Percentiles rank a stretch among this genome's conserved stretches.
Conservation (phyloP, 805 yeast species). For the Saccharomycopsis fibuligera region DNA sequence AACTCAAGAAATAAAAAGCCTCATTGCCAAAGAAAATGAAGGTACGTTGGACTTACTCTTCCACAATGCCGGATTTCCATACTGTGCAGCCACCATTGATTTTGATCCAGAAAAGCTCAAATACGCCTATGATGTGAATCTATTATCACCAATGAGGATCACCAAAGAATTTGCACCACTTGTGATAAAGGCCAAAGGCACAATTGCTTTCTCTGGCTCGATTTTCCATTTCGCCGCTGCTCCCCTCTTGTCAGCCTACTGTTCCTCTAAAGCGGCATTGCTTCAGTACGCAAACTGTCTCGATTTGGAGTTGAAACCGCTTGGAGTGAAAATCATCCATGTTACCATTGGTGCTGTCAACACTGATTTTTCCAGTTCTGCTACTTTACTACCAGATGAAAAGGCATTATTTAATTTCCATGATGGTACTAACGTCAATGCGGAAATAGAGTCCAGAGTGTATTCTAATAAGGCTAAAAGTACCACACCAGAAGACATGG, state of each 20-base stretch:
- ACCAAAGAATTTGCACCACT: conserved; percentile 30
- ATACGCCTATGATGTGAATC: conserved; percentile 29
- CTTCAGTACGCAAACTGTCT: conserved; percentile 31
- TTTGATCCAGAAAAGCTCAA: conserved; percentile 26
- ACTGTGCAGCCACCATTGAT: conserved; percentile 30
- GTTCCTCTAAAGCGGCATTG: conserved; percentile 36
- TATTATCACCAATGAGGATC: conserved; percentile 34
- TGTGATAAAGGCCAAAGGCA: conserved; percentile 31
- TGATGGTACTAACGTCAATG: conserved; percentile 19
- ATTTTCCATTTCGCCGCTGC: conserved; percentile 29
- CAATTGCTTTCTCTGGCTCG: conserved; percentile 35
- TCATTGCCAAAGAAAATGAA: conserved; percentile 27
- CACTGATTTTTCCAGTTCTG: conserved; percentile 25
- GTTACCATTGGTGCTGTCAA: conserved; percentile 37
- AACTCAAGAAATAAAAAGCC: conserved; percentile 22
- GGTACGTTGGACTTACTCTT: conserved; percentile 33
- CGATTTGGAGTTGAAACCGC: conserved; percentile 32
- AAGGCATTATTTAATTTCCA: conserved; percentile 27
- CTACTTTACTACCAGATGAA: conserved; percentile 17
- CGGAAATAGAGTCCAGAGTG: conserved; percentile 10
- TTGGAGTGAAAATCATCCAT: conserved; percentile 35
- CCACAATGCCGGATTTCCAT: conserved; percentile 35
- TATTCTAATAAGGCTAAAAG: background rate
- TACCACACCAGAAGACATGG: conserved; percentile 33
- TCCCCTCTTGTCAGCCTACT: conserved; percentile 32